Conservation (phyloP, 106 monocot species). For the Dendrobium catenatum region DNA sequence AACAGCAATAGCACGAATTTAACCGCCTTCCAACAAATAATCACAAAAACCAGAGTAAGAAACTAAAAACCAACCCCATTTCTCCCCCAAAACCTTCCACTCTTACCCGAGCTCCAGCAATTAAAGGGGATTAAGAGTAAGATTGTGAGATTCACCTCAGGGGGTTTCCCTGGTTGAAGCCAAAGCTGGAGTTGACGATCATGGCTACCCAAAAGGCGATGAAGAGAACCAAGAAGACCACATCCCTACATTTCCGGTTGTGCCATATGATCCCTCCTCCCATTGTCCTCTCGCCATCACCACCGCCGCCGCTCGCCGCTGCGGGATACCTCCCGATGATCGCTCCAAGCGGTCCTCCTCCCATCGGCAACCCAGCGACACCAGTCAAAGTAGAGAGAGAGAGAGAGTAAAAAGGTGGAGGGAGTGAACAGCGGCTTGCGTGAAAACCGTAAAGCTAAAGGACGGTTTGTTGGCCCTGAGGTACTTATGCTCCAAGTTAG, state of each 20-base stretch:
- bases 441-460: neutral
- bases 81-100: neutral
- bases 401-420: slow-evolving; percentile 1
- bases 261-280: slow-evolving; percentile 37
- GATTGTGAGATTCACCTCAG: slow-evolving; percentile 31
- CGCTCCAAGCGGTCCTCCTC: slow-evolving; percentile 21
- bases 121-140: neutral
- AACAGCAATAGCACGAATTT: neutral
- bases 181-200: slow-evolving; percentile 75
- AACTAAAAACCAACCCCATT: slow-evolving; percentile 5
- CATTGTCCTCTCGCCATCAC: slow-evolving; percentile 15
- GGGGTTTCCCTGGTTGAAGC: slow-evolving; percentile 68
- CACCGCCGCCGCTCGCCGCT: neutral
- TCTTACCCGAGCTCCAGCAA: neutral
- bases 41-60: neutral
- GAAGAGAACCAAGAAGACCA: slow-evolving; percentile 61
- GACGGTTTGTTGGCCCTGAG: neutral
- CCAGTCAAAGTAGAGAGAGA: neutral
- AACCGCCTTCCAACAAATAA: neutral
- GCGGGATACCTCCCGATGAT: slow-evolving; percentile 56
- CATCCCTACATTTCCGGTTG: slow-evolving; percentile 61
- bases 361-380: neutral
- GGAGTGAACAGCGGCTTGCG: neutral
- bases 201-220: slow-evolving; percentile 68
- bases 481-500: neutral